Evolutionary conservation across 2,329 filamentous ascomycete genomes (phyloP), one percentile per base, ranked within the genome.

Genomic region (Fusarium ramigenum): DNA sequence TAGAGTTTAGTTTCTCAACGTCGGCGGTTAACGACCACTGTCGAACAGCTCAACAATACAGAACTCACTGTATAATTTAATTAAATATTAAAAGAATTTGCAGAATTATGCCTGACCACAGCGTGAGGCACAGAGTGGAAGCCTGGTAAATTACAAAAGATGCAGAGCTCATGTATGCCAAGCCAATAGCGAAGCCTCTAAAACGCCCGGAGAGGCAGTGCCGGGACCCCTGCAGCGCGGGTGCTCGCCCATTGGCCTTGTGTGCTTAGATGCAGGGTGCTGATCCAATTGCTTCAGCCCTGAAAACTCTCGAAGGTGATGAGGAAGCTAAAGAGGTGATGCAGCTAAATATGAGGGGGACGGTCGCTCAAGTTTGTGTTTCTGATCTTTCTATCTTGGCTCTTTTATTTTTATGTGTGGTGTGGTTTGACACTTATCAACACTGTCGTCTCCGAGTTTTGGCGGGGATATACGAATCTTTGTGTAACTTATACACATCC

Each of bases 161-260:
- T 28, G 34, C 28, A 56, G 18, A 30, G 21, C 53, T 56, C 53
- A 44, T 56, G 19, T 40, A 30, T 28, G 50, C 25, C 40, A 49
- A 52, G 42, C 61, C 61, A 60, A 61, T 61, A 37, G 32, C 44
- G 36, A 36, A 23, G 44, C 16, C 15, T 18, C 42, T 39, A 39
- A 61, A 40, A 50, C 43, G 63, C 63, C 54, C 59, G 28, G 39
- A 67, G 63, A 62, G 66, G 66, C 66, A 67, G 66, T 69, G 66
- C 66, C 63, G 46, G 57, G 42, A n/a, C 44, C 25, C 36, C 49
- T 39, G 50, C 15, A 23, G 47, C 1, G 25, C 8, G 9, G 14
- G 1, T 39, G 11, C 1, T 1, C 11, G 14, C 19, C 66, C 10
- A 69, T 69, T 69, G 66, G 66, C 6, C 21, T 14, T 12, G 2